These are phyloP conservation scores for Cokeromyces recurvatus DNA, from an alignment of 371 early-diverging fungal species.

Conservation along the genomic window DNA sequence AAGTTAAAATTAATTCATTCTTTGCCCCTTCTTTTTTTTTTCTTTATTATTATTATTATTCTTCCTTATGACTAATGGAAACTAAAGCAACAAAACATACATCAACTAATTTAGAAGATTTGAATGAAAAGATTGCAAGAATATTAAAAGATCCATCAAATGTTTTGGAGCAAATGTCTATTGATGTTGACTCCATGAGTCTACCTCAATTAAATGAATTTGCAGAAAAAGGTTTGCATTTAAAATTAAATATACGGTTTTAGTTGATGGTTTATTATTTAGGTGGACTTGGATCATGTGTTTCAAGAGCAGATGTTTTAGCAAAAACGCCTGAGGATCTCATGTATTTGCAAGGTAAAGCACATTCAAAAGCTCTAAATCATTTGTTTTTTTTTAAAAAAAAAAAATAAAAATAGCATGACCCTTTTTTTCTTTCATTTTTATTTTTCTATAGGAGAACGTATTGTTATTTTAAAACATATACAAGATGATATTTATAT, in stretches of 20 bases:
- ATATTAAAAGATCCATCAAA: conserved; percentile 34
- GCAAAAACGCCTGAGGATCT: conserved; percentile 48
- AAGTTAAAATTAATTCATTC: too few relatives aligned
- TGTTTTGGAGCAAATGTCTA: conserved; percentile 16
- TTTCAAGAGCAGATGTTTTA: conserved; percentile 46
- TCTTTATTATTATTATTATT: too few relatives aligned
- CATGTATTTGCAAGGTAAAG: conserved; percentile 53
- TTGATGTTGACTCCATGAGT: conserved; percentile 35
- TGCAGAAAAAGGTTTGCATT: conserved; percentile 33
- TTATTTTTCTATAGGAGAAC: conserved; percentile 26
- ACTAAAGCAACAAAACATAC: conserved; percentile 33
- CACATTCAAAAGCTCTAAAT: too few relatives aligned
- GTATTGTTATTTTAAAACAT: conserved; percentile 42
- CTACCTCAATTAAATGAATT: conserved; percentile 31
- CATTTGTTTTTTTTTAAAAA: background rate
- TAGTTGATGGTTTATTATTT: too few relatives aligned
- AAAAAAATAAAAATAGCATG: background rate
- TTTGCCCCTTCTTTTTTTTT: too few relatives aligned
- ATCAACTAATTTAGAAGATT: conserved; percentile 37
- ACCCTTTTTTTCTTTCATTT: background rate
- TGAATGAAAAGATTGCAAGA: conserved; percentile 29
- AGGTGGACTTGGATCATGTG: conserved; percentile 50
- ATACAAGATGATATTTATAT: conserved; percentile 40
- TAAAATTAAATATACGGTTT: too few relatives aligned
- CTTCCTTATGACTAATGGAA: too few relatives aligned